Base-by-base conservation (phyloP, 345 rosid genomes). In the Eutrema japonicum region DNA sequence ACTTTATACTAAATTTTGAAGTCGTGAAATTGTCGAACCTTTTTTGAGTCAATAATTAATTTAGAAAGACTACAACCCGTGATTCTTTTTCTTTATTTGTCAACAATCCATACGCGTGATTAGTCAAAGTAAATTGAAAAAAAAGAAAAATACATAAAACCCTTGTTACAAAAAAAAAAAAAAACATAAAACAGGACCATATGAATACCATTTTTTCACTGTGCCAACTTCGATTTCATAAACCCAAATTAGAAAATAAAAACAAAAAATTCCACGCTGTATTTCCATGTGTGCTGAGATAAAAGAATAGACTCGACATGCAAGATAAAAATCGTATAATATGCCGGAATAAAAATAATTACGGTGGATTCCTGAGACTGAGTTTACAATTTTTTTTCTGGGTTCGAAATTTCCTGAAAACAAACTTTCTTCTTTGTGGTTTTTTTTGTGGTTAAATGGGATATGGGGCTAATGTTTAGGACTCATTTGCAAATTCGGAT, bases 221-320 rank as follows among this genome's bases (percentile, higher is more conserved):
- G 70, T 47, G 57, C 71, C 56, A 50, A 58, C 80, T 71, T 71
- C 77, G 77, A 51, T 43, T 65, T 77, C 73, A 57, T 65, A 66
- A 77, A 71, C 80, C 80, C 30, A 71, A 40, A 71, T 64, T 26
- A 52, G 72, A 71, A 76, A 70, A 71, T 59, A 77, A 64, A 75
- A 77, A 41, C 61, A 64, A 71, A 32, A 77, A 56, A 65, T 30
- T 77, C 80, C 77, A 71, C 72, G 80, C 80, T 77, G 77, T 77
- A 64, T 77, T 71, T 77, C 77, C 76, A 71, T 77, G 76, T 77
- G 76, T 71, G 68, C 66, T 22, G 40, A 42, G 59, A 40, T 56
- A 65, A 58, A 71, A 51, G 76, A 77, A 77, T 70, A 69, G 72
- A 64, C 62, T 69, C 54, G 70, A 40, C 74, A 40, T 51, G 10